Base-by-base conservation (phyloP, 2,329 filamentous ascomycete species). In the Cytospora chrysosperma region DNA sequence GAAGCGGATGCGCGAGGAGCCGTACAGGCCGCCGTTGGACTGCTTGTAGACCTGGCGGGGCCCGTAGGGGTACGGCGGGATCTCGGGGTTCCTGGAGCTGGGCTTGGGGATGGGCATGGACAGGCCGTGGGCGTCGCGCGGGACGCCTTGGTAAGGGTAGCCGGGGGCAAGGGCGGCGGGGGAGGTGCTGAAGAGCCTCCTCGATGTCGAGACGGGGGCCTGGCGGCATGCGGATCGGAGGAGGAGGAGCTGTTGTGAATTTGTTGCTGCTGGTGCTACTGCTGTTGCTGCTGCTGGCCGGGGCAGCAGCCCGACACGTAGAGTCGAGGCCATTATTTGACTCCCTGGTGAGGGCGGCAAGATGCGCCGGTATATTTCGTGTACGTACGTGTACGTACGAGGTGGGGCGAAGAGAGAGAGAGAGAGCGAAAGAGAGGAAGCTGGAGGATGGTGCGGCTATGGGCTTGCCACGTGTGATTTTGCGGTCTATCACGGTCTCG, bases 21-120 rank as follows among this genome's bases (percentile, higher is more conserved):
- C 91, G 78, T 91, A 92, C 10, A 93, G 86, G 53, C 89, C 89
- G 64, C 79, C 82, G 80, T 93, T 91, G 69, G 88, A 88, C 77
- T 95, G 91, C 78, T 94, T 93, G 83, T 91, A 95, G 68, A 88
- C 79, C 67, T 75, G 80, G 62, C 88, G 85, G 60, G 85, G 83
- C 56, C 90, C 90, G 76, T 91, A 88, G 0, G 91, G 91, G 75
- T 95, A 95, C 3, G 81, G 78, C 13, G 87, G 87, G 63, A 86
- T 75, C 9, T 74, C 69, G 43, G 74, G 74, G 12, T 63, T 57
- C 10, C 71, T 69, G n/a, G 76, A 82, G n/a, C 81, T 75, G 17
- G 75, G 78, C 63, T 73, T 71, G 37, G 82, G 82, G 62, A 84
- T 77, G 43, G 76, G 78, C 61, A 78, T n/a, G 61, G 43, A 34